These are phyloP conservation scores for Tricholoma bakamatsutake DNA, from an alignment of 768 basidiomycete genomes.

Conservation along the genomic window DNA sequence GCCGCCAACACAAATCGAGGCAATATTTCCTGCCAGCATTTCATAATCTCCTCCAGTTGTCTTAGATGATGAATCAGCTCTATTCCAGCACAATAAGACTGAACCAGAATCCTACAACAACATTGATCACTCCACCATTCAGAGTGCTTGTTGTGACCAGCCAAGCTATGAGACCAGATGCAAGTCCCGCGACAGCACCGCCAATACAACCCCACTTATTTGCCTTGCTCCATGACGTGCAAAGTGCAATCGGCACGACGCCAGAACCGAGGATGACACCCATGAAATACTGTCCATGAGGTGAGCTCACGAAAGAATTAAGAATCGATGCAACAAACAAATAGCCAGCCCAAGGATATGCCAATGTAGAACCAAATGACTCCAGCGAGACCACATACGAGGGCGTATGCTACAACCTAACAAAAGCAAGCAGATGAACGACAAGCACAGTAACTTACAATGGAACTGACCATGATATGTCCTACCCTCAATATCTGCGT, in stretches of 20 bases:
- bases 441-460: background rate
- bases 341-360: constrained; percentile 91
- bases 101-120: constrained; percentile 39
- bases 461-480: constrained; percentile 49
- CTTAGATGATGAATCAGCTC: constrained; percentile 16
- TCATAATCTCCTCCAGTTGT: constrained; percentile 47
- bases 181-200: constrained; percentile 69
- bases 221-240: constrained; percentile 79
- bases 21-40: constrained; percentile 91
- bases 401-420: constrained; percentile 62
- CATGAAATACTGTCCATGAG: constrained; percentile 66
- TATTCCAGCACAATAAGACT: background rate
- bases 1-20: constrained; percentile 74
- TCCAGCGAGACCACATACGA: constrained; percentile 77
- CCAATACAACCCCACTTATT: constrained; percentile 80
- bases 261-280: constrained; percentile 81
- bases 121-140: constrained; percentile 66
- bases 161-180: constrained; percentile 74
- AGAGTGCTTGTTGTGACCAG: constrained; percentile 71
- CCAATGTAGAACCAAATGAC: constrained; percentile 87
- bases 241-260: constrained; percentile 83
- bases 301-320: background rate
- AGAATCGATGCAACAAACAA: constrained; percentile 43
- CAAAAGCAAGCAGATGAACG: background rate
- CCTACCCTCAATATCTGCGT: constrained; percentile 62